Evolutionary conservation across 1,139 yeast genomes (phyloP), one percentile per base, ranked within the genome.

Genomic region (Komagataea norvegica): DNA sequence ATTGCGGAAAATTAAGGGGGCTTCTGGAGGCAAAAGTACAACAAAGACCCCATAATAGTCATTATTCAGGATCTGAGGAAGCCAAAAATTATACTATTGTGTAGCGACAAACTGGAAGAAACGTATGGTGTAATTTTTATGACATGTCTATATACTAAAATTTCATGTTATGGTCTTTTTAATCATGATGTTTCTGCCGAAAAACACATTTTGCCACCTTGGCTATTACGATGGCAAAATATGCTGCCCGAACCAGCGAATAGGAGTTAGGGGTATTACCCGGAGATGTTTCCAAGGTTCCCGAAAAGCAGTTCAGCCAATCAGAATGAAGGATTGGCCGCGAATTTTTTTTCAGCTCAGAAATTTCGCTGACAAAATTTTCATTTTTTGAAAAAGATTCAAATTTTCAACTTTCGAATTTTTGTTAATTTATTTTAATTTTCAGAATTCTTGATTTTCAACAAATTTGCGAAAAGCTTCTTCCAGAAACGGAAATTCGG

Each of bases 401-500:
- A 17, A 31, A 15, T 17, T 26, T 21, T 29, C 16, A 21, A 23
- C 21, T 25, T 31, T 25, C 31, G 9, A 10, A 10, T 21, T 34
- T 33, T 33, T 21, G 21, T 20, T 29, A 20, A 21, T 33, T 37
- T 31, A 23, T 14, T n/a, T n/a, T n/a, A n/a, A n/a, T n/a, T 25
- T 14, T 10, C 19, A 28, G 13, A 16, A 27, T 26, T 19, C 25
- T 30, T 29, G 23, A 23, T 30, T 31, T 26, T 26, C 14, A 7
- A 10, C 13, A 24, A 24, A 18, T 18, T 28, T 25, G 25, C 36
- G 29, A 25, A 34, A 32, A 13, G 36, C 28, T 26, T 13, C 21
- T 34, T 28, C 36, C 29, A 18, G n/a, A 34, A 18, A 15, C 29
- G 36, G 36, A 36, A 26, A 22, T 14, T 36, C 29, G 18, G 29